phyloP scores from a whole-genome alignment of 805 yeast species.

The Sugiyamaella lignohabitans region DNA sequence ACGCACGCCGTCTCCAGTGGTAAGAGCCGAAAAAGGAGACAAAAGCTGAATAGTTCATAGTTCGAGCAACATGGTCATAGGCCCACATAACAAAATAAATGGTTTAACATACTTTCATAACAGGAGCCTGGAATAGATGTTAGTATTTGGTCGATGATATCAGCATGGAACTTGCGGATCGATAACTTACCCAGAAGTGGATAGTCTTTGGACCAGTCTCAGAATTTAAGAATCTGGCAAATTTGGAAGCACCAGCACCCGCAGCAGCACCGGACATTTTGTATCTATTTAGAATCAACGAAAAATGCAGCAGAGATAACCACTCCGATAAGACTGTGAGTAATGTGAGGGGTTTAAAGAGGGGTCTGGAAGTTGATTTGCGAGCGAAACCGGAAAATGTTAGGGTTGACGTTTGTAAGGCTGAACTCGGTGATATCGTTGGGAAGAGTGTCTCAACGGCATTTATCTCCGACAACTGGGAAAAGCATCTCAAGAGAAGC shows the following conservation, averaged over 20 bases:
- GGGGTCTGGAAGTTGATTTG: not conserved
- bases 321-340: not conserved
- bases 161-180: not conserved
- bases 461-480: no score
- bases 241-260: slow-evolving; percentile 29
- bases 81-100: no score
- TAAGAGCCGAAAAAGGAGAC: no score
- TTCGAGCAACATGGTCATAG: no score
- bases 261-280: slow-evolving; percentile 20
- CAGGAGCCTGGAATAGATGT: slow-evolving; percentile 42
- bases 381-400: no score
- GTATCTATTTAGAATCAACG: not conserved
- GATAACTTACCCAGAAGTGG: slow-evolving; percentile 86
- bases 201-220: slow-evolving; percentile 97
- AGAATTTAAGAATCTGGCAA: slow-evolving; percentile 67
- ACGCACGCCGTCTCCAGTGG: no score
- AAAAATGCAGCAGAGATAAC: no score
- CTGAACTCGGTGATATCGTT: no score
- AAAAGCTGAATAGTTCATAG: no score
- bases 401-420: no score
- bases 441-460: no score
- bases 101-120: slow-evolving; percentile 42
- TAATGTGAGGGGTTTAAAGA: not conserved
- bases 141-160: not conserved
- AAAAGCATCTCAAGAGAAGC: no score